Evolutionary conservation across 495 filamentous ascomycete genomes (phyloP).

Genomic region (Chaetomium fimeti): DNA sequence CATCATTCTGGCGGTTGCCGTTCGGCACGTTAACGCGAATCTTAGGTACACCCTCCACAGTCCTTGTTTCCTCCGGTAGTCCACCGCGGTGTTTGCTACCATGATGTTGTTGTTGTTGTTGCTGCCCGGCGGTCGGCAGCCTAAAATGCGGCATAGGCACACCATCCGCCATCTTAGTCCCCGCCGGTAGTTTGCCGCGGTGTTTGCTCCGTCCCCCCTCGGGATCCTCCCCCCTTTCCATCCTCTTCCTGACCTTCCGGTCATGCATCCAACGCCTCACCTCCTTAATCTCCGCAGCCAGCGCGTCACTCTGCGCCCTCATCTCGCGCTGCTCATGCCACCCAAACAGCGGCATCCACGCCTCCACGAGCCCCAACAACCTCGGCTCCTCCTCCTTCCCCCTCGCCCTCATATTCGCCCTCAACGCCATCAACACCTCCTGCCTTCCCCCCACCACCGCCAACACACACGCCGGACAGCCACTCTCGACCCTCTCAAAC

Average conservation of each 20-base stretch:
- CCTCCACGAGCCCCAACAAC: slow-evolving; percentile 39
- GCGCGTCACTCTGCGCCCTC: neutral
- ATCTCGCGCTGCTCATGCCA: slow-evolving; percentile 1
- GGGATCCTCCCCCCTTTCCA: neutral
- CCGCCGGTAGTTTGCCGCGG: neutral
- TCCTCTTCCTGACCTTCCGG: slow-evolving; percentile 19
- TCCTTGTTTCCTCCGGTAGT: neutral
- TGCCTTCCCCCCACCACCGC: slow-evolving; percentile 42
- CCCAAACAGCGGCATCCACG: slow-evolving; percentile 39
- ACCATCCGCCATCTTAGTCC: neutral
- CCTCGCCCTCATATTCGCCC: slow-evolving; percentile 39
- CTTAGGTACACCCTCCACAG: neutral
- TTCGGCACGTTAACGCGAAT: neutral
- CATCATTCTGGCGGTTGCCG: neutral
- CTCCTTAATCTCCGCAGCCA: neutral
- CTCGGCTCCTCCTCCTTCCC: slow-evolving; percentile 33
- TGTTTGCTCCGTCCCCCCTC: neutral
- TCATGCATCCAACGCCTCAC: slow-evolving; percentile 5
- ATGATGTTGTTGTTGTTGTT: too few species aligned
- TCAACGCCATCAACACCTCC: slow-evolving; percentile 38
- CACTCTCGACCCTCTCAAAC: slow-evolving; percentile 32
- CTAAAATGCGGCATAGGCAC: neutral
- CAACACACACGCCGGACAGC: slow-evolving; percentile 51
- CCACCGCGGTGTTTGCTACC: neutral
- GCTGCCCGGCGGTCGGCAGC: neutral